phyloP scores from a whole-genome alignment of 768 basidiomycete species.

The Trametes meyenii region DNA sequence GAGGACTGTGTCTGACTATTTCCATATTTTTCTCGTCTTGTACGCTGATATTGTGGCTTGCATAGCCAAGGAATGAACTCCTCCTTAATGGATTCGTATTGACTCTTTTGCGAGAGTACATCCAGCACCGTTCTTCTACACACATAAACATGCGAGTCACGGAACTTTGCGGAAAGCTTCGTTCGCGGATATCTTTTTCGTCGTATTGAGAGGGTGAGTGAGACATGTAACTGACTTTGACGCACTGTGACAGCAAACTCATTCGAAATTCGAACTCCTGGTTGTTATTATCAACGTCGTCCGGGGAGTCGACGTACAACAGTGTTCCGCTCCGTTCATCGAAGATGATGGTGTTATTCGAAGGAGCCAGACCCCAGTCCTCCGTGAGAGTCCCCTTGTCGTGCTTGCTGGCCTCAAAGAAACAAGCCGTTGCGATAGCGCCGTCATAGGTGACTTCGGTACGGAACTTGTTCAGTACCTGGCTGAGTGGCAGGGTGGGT shows the following conservation, averaged over 20 bases:
- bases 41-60: constrained; percentile 76
- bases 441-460: constrained; percentile 66
- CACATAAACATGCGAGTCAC: constrained; percentile 92
- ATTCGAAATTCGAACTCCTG: constrained; percentile 78
- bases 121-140: constrained; percentile 78
- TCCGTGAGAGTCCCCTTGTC: constrained; percentile 62
- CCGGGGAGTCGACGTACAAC: constrained; percentile 71
- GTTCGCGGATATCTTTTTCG: constrained; percentile 66
- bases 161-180: constrained; percentile 64
- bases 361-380: constrained; percentile 61
- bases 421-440: constrained; percentile 66
- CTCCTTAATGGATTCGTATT: constrained; percentile 82
- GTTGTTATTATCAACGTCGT: constrained; percentile 65
- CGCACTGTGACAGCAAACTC: constrained; percentile 70
- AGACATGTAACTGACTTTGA: background rate
- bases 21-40: constrained; percentile 61
- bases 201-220: constrained; percentile 4
- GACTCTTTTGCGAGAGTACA: constrained; percentile 63
- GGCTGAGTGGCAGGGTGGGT: constrained; percentile 64
- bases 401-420: constrained; percentile 52
- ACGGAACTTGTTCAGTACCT: constrained; percentile 81
- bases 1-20: constrained; percentile 43
- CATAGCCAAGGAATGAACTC: constrained; percentile 94
- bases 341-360: constrained; percentile 62
- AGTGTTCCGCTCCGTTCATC: constrained; percentile 67